phyloP scores from a whole-genome alignment of 768 basidiomycete species.

The Suillus luteus region DNA sequence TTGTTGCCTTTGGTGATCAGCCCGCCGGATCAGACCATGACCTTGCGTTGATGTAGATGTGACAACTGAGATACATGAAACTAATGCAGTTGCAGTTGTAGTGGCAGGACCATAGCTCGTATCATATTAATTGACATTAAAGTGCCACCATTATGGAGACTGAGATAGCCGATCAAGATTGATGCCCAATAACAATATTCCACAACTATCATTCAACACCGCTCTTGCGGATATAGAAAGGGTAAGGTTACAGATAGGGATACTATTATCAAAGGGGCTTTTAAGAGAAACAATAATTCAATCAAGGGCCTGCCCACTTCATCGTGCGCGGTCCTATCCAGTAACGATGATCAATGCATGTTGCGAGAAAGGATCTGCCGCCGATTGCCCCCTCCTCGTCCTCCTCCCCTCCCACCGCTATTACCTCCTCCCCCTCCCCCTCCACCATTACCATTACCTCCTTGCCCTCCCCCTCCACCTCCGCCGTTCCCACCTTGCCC shows the following conservation, averaged over 20 bases:
- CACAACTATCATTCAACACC: background rate
- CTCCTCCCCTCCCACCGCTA: too few species aligned
- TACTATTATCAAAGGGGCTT: slow-evolving; percentile 14
- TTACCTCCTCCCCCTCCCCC: too few species aligned
- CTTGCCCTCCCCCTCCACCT: too few species aligned
- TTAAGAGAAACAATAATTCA: slow-evolving; percentile 9
- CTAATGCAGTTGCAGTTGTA: too few species aligned
- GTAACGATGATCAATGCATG: slow-evolving; percentile 15
- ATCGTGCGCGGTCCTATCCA: slow-evolving; percentile 16
- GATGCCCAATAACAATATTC: background rate
- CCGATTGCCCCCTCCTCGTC: slow-evolving; percentile 15
- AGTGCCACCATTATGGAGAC: background rate
- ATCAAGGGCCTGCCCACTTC: too few species aligned
- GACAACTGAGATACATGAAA: slow-evolving; percentile 11
- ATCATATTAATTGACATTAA: too few species aligned
- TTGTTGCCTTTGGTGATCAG: slow-evolving; percentile 4
- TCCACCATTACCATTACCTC: too few species aligned
- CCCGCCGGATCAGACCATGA: slow-evolving; percentile 7
- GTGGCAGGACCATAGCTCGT: slow-evolving; percentile 7
- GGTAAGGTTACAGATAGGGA: slow-evolving; percentile 13
- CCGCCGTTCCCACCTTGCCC: background rate
- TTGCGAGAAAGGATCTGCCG: slow-evolving; percentile 26
- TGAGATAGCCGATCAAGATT: too few species aligned
- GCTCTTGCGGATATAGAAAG: slow-evolving; percentile 25
- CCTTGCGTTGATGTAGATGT: too few species aligned